These are phyloP conservation scores for Leccinum sublutescens DNA, from an alignment of 768 basidiomycete genomes.

Conservation along the genomic window DNA sequence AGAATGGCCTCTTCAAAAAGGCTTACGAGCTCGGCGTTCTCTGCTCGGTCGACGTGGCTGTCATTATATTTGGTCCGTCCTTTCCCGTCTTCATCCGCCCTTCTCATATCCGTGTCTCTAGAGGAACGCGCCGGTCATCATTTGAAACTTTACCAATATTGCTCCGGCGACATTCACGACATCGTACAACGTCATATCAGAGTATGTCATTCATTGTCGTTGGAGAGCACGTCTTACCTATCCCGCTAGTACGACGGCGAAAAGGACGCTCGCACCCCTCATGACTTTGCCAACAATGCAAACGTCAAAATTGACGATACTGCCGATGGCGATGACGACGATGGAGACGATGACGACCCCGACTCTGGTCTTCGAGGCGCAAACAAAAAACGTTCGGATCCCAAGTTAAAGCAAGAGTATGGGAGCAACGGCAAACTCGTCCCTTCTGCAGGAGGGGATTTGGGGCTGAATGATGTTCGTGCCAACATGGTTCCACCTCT, in stretches of 20 bases:
- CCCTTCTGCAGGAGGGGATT: constrained; percentile 18
- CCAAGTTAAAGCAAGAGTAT: constrained; percentile 33
- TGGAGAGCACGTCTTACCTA: constrained; percentile 11
- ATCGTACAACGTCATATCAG: constrained; percentile 69
- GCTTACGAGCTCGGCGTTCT: constrained; percentile 89
- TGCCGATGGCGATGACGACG: constrained; percentile 42
- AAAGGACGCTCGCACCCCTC: constrained; percentile 46
- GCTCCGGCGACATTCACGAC: constrained; percentile 66
- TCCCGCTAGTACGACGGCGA: constrained; percentile 48
- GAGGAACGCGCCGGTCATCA: constrained; percentile 80
- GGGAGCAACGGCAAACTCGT: constrained; percentile 18
- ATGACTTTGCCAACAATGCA: constrained; percentile 45
- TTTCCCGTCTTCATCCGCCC: constrained; percentile 4
- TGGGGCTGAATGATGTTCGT: constrained; percentile 28
- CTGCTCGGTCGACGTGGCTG: constrained; percentile 84
- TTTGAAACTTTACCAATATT: constrained; percentile 80
- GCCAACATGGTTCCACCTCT: background rate
- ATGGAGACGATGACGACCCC: constrained; percentile 33
- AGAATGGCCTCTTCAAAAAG: constrained; percentile 90
- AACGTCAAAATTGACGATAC: constrained; percentile 35
- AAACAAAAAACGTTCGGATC: constrained; percentile 24
- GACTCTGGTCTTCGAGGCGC: constrained; percentile 20
- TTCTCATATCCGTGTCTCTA: constrained; percentile 30
- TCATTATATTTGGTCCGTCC: constrained; percentile 77
- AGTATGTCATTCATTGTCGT: constrained; percentile 28